Base-by-base conservation (phyloP, 176 grass and related monocot genomes). In the Paspalum notatum region DNA sequence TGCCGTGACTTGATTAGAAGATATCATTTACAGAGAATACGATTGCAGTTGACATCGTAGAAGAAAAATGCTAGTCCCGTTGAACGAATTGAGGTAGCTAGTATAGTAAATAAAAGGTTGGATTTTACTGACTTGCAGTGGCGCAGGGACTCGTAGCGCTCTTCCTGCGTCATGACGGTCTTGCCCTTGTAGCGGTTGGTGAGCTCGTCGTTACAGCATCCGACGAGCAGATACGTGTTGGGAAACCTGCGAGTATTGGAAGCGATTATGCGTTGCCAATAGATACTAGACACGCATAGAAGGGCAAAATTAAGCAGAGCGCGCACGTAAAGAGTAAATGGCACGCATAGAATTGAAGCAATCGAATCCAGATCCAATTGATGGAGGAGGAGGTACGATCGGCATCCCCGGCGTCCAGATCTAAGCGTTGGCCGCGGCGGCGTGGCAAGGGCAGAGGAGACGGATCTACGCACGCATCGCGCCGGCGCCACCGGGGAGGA, bases 71-170 rank as follows among this genome's bases (percentile, higher is more conserved):
- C 6, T 8, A 38, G 60, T 12, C 16, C 1, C 32, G 61, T 38
- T 38, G 58, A 61, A 61, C 1, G 1, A 3, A 32, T 12, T 18
- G 46, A 51, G 50, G 18, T 17, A 38, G 48, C 2, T 38, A 38
- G 18, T 1, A 5, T 49, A 16, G 24, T 15, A 72, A 18, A n/a
- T 24, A 12, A 14, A 8, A 14, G 0, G 12, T 11, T 56, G 71
- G 22, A 16, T 69, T 9, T 70, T 68, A 71, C 92, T 62, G 52
- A 98, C 96, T 91, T 98, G 92, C 96, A 98, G 82, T 95, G 96
- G 51, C 92, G 92, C 48, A 98, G 96, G 9, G 96, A 98, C 68
- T 98, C 92, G 67, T 98, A 98, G 7, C 92, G 92, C 77, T 98
- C 96, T 0, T 87, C 80, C 86, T 98, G 81, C 17, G 78, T 89